A percentile compares a stretch with the other conserved stretches of the same genome.
Evolutionary conservation across 2,329 filamentous ascomycete species (phyloP).

Genomic region (Metarhizium sp.): DNA sequence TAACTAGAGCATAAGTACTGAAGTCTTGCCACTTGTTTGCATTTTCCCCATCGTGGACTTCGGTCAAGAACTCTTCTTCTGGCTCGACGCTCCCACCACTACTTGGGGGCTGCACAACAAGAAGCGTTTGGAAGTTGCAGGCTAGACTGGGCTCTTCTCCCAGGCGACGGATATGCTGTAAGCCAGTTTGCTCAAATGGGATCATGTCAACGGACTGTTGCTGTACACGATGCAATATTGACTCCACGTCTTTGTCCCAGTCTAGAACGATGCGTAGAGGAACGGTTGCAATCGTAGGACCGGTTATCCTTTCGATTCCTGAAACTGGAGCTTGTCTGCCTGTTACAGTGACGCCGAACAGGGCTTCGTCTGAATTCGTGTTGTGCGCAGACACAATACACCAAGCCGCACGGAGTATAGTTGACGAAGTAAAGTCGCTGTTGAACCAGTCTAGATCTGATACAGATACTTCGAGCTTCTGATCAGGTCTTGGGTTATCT

Average conservation of each 20-base stretch:
- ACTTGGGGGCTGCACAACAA: slow-evolving; percentile 9
- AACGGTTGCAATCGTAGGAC: slow-evolving; percentile 18
- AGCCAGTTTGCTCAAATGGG: slow-evolving; percentile 17
- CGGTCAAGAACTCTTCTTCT: slow-evolving; percentile 1
- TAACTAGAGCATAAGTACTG: slow-evolving; percentile 9
- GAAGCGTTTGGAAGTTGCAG: slow-evolving; percentile 11
- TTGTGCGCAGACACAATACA: slow-evolving; percentile 26
- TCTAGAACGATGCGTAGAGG: slow-evolving; percentile 8
- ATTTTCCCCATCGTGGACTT: background rate
- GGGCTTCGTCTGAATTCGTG: slow-evolving; percentile 20
- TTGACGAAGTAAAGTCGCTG: slow-evolving; percentile 12
- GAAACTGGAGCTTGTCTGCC: slow-evolving; percentile 16
- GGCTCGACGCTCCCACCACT: background rate
- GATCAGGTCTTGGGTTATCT: slow-evolving; percentile 3
- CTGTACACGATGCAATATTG: slow-evolving; percentile 11
- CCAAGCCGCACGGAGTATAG: slow-evolving; percentile 17
- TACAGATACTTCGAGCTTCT: background rate
- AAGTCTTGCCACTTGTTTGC: slow-evolving; percentile 7
- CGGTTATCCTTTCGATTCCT: slow-evolving; percentile 16
- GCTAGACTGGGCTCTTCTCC: slow-evolving; percentile 2
- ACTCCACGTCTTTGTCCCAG: slow-evolving; percentile 5
- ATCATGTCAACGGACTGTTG: slow-evolving; percentile 15
- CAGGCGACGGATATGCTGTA: slow-evolving; percentile 18
- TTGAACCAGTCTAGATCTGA: slow-evolving; percentile 5
- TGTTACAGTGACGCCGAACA: slow-evolving; percentile 16